phyloP scores from a whole-genome alignment of 2,329 filamentous ascomycete species.

The Exophiala mesophila region DNA sequence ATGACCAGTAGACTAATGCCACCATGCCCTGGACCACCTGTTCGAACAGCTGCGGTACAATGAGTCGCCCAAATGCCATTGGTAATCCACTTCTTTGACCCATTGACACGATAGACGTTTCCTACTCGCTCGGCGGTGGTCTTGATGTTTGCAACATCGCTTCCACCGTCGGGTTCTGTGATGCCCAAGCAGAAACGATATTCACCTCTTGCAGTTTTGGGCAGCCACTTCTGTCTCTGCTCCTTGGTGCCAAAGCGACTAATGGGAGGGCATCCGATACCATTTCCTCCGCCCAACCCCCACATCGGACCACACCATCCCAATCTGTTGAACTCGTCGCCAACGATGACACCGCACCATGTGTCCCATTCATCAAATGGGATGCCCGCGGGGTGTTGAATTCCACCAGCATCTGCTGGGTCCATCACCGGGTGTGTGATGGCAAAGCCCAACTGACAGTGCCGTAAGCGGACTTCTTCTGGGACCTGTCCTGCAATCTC shows the following conservation, averaged over 20 bases:
- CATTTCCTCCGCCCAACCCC: slow-evolving; percentile 59
- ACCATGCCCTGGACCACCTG: slow-evolving; percentile 61
- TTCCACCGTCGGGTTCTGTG: slow-evolving; percentile 70
- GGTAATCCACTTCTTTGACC: slow-evolving; percentile 75
- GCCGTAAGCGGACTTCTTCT: slow-evolving; percentile 58
- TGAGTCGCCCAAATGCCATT: slow-evolving; percentile 68
- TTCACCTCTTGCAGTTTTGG: slow-evolving; percentile 61
- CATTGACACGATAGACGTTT: slow-evolving; percentile 65
- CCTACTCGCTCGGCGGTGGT: slow-evolving; percentile 65
- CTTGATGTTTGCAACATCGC: slow-evolving; percentile 67
- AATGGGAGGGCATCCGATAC: slow-evolving; percentile 65
- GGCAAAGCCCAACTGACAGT: slow-evolving; percentile 62
- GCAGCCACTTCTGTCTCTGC: slow-evolving; percentile 62
- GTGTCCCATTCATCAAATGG: slow-evolving; percentile 71
- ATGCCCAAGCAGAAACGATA: slow-evolving; percentile 71
- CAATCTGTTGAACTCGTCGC: slow-evolving; percentile 63
- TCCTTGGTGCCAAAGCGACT: slow-evolving; percentile 60
- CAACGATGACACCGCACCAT: slow-evolving; percentile 64
- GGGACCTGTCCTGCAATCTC: slow-evolving; percentile 63
- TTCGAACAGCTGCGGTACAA: slow-evolving; percentile 66
- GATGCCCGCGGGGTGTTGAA: slow-evolving; percentile 61
- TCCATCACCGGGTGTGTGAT: slow-evolving; percentile 63
- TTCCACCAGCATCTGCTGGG: slow-evolving; percentile 60
- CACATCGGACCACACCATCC: slow-evolving; percentile 59
- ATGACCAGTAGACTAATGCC: slow-evolving; percentile 66